Evolutionary conservation across 345 rosid genomes (phyloP).

Genomic region (Eutrema heterophyllum): DNA sequence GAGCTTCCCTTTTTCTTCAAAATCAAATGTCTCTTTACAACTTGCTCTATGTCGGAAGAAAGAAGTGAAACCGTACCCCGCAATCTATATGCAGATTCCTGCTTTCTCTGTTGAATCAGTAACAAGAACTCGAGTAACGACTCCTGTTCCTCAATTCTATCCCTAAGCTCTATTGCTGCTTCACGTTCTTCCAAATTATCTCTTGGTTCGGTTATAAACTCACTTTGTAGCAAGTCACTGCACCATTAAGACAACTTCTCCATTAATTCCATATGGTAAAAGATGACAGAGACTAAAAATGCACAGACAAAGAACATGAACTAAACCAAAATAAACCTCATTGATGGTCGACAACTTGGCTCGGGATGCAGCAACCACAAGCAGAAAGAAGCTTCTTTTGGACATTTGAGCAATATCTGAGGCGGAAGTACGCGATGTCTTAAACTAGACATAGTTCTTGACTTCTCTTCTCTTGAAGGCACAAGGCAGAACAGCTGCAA

Average conservation of each 20-base stretch:
- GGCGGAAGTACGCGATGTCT: constrained; percentile 97
- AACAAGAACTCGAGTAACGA: constrained; percentile 81
- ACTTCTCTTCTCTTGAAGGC: constrained; percentile 65
- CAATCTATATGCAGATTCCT: constrained; percentile 68
- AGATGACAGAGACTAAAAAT: background rate
- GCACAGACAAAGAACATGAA: background rate
- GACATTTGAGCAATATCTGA: constrained; percentile 73
- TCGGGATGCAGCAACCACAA: constrained; percentile 92
- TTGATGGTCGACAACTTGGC: constrained; percentile 71
- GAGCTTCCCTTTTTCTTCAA: constrained; percentile 51
- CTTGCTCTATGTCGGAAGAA: constrained; percentile 80
- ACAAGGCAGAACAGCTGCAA: constrained; percentile 65
- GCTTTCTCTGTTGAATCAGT: constrained; percentile 65
- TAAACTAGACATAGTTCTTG: constrained; percentile 83
- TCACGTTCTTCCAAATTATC: constrained; percentile 76
- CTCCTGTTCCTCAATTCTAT: constrained; percentile 81
- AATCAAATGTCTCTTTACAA: constrained; percentile 48
- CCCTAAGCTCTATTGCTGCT: constrained; percentile 73
- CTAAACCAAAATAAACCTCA: constrained; percentile 44
- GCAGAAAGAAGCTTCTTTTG: constrained; percentile 95
- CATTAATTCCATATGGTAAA: background rate
- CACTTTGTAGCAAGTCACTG: constrained; percentile 80
- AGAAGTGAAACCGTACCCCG: constrained; percentile 63
- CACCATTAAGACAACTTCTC: background rate
- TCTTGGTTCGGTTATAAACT: constrained; percentile 77